Evolutionary conservation across 1,284 basidiomycete species (phyloP), one percentile per base, ranked within the genome.

Genomic region (Golubevia pallescens): DNA sequence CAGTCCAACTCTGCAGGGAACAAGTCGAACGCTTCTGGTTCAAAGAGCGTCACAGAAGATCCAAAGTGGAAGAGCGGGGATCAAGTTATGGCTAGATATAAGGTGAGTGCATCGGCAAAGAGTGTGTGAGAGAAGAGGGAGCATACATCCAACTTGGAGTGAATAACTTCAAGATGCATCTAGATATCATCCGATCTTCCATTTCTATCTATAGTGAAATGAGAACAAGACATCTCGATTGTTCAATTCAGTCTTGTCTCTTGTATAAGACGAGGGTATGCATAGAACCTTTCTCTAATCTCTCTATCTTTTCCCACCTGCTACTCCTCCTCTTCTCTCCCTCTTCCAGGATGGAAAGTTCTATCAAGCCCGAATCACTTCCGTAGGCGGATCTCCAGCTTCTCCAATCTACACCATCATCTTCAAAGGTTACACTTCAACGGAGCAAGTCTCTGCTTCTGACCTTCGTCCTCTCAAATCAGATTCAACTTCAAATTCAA

Each of bases 361-460:
- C 34, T 38, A 38, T 10, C 34, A 4, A 38, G 34, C 34, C 3
- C 3, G 34, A 38, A 38, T 38, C 34, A 38, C 34, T 10, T 38
- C 34, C 5, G 10, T 80, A 3, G 61, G 62, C 1, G 77, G 78
- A n/a, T 67, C 77, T 5, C 64, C 60, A 5, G 62, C 61, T 8
- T 61, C 68, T 60, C 72, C 71, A 2, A 68, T 74, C 62, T 81
- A 74, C 58, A 73, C 75, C 16, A 69, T 84, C 42, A 63, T 80
- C 8, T 84, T 79, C 65, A 70, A 71, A 23, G 80, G 79, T 24
- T 80, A 81, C 59, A 71, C 71, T 38, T 76, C 73, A 42, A 75
- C 75, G 2, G 77, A 82, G 52, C 68, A 72, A 60, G 28, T 84
- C 8, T 38, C 57, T 4, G 54, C 56, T 6, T 38, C 60, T 1